Conservation (phyloP, 2,329 filamentous ascomycete species). For the Aspergillus tamarii region DNA sequence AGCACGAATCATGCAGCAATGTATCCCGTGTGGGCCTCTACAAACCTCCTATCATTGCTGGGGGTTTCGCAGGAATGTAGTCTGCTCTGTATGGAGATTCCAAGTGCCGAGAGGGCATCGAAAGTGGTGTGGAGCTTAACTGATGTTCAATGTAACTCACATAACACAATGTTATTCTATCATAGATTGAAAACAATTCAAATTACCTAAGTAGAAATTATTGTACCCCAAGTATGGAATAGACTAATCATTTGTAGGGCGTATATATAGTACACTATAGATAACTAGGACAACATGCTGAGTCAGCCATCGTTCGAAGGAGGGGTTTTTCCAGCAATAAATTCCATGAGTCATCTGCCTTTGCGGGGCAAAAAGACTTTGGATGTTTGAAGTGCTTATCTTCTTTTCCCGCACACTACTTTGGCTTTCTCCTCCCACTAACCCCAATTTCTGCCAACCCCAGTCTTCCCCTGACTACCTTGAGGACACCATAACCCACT, state of each 20-base stretch:
- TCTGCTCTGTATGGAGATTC: background rate
- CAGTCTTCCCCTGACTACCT: background rate
- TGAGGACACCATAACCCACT: background rate
- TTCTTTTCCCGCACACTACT: background rate
- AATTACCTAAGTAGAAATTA: background rate
- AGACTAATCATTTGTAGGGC: background rate
- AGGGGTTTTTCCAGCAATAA: background rate
- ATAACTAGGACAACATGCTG: background rate
- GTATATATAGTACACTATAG: background rate
- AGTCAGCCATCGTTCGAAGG: background rate
- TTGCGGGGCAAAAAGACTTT: constrained; percentile 1
- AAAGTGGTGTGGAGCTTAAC: background rate
- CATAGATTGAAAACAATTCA: background rate
- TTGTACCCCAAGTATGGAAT: background rate
- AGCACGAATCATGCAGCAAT: background rate
- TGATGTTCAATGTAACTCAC: no score
- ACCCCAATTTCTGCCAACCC: background rate
- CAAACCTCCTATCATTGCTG: background rate
- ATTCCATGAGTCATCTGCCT: constrained; percentile 1
- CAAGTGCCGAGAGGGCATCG: background rate
- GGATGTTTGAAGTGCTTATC: background rate
- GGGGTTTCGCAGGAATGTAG: background rate
- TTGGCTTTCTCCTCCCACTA: background rate
- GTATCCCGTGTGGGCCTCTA: background rate
- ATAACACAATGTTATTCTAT: background rate